Percentiles rank a stretch among this genome's conserved stretches.
phyloP scores from a whole-genome alignment of 192 early-diverging fungal species.

The Backusella circina region DNA sequence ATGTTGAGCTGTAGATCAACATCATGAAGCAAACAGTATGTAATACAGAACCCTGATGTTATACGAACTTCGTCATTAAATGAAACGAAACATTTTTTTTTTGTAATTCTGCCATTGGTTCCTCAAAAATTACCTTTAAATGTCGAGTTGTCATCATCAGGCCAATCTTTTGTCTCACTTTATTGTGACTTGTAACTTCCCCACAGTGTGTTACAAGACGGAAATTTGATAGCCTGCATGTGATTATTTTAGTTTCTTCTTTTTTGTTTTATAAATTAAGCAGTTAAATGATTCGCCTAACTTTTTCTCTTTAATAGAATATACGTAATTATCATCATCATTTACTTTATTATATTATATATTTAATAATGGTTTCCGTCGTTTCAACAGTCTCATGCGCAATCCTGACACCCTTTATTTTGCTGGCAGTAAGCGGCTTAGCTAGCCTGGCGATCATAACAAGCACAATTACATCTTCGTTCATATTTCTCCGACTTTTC shows the following conservation, averaged over 20 bases:
- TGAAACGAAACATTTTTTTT: not conserved
- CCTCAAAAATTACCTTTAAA: constrained; percentile 1
- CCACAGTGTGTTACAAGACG: constrained; percentile 1
- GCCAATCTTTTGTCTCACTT: constrained; percentile 1
- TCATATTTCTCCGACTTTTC: constrained; percentile 9
- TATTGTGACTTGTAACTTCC: not conserved
- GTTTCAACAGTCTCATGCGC: not conserved
- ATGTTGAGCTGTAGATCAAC: not conserved
- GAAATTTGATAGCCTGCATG: not conserved
- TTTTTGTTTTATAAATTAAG: not conserved
- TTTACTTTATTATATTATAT: not conserved
- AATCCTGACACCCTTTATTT: constrained; percentile 5
- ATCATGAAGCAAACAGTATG: not conserved
- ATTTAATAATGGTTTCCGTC: not conserved
- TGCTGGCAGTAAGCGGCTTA: not conserved
- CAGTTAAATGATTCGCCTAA: not conserved
- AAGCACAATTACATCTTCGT: constrained; percentile 20
- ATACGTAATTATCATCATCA: not conserved
- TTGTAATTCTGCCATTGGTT: not conserved
- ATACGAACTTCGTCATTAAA: not conserved
- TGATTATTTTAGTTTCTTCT: constrained; percentile 1
- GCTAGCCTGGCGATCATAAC: constrained; percentile 10
- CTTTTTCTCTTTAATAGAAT: constrained; percentile 4
- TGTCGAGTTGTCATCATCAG: not conserved
- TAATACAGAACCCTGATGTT: not conserved